Conservation (phyloP, 1,139 yeast species). For the Scheffersomyces cryptocercus region DNA sequence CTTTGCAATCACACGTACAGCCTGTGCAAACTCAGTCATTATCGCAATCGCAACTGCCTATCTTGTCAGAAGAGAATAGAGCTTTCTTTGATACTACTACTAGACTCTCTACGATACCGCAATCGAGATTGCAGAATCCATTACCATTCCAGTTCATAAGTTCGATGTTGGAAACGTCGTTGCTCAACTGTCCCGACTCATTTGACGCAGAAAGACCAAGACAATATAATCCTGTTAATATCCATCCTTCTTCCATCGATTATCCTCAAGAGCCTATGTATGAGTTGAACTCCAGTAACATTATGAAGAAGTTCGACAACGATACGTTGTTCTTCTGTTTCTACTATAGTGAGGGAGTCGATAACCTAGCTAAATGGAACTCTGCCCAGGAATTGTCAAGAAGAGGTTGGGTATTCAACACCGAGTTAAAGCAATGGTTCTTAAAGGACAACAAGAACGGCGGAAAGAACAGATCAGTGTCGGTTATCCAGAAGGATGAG, state of each 20-base stretch:
- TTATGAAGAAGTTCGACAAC: conserved; percentile 74
- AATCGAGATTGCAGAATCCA: conserved; percentile 45
- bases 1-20: neutral
- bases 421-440: conserved; percentile 81
- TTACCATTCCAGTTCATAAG: conserved; percentile 59
- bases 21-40: neutral
- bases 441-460: conserved; percentile 48
- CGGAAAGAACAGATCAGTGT: conserved; percentile 43
- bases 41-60: conserved; percentile 18
- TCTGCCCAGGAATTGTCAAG: conserved; percentile 81
- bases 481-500: conserved; percentile 36
- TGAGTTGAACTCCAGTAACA: conserved; percentile 49
- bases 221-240: conserved; percentile 74
- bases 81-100: conserved; percentile 34
- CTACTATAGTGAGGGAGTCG: conserved; percentile 62
- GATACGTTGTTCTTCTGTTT: conserved; percentile 93
- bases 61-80: conserved; percentile 15
- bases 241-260: conserved; percentile 87
- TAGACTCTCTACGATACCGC: conserved; percentile 31
- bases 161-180: conserved; percentile 67
- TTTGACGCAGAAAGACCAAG: conserved; percentile 86
- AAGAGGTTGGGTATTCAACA: conserved; percentile 89
- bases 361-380: conserved; percentile 57
- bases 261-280: conserved; percentile 90
- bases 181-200: conserved; percentile 91